These are phyloP conservation scores for Hypoxylon rubiginosum DNA, from an alignment of 2,329 filamentous ascomycete genomes.

Conservation along the genomic window DNA sequence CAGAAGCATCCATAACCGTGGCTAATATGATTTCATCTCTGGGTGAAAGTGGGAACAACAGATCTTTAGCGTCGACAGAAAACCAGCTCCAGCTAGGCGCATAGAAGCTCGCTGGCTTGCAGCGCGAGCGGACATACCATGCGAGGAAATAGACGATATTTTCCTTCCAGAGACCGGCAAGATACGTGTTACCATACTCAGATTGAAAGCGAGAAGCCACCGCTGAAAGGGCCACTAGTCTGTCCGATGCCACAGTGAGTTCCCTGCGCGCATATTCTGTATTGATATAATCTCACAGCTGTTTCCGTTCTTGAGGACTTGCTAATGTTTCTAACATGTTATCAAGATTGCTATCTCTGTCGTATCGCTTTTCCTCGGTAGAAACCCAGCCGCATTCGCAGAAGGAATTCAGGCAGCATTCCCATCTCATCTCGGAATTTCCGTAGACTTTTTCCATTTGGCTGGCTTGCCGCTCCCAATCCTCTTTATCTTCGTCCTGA, in stretches of 20 bases:
- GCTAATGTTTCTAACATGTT: background rate
- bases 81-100: background rate
- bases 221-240: background rate
- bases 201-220: background rate
- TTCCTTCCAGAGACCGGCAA: constrained; percentile 1
- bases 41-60: too few relatives aligned
- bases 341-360: background rate
- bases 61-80: background rate
- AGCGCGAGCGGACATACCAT: background rate
- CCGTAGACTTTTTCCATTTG: background rate
- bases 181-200: background rate
- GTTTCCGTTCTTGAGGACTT: background rate
- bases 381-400: background rate
- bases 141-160: background rate
- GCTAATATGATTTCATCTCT: background rate
- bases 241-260: background rate
- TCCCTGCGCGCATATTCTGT: background rate
- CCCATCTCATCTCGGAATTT: background rate
- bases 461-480: background rate
- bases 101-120: background rate
- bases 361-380: background rate
- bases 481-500: background rate
- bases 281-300: background rate
- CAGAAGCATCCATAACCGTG: background rate
- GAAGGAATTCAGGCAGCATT: background rate